Conservation (phyloP, 1,284 basidiomycete genomes). For the Pascua guehoae region DNA sequence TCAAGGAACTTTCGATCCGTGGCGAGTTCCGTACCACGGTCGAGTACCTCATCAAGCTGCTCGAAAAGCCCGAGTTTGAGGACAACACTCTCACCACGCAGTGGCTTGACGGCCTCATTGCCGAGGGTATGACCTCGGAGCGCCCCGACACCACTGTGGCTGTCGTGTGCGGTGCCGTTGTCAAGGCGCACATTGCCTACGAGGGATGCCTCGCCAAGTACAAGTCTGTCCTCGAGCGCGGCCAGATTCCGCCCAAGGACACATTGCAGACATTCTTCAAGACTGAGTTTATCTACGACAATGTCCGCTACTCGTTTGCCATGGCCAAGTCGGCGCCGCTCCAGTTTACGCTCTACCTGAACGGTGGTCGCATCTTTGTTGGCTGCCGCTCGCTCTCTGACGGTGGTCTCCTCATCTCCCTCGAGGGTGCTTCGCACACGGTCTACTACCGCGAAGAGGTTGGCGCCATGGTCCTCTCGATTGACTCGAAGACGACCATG, state of each 20-base stretch:
- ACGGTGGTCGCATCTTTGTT: conserved; percentile 86
- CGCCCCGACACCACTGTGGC: conserved; percentile 87
- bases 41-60: conserved; percentile 95
- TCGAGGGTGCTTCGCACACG: conserved; percentile 94
- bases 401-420: conserved; percentile 85
- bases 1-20: conserved; percentile 97
- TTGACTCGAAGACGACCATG: conserved; percentile 94
- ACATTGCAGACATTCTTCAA: conserved; percentile 95
- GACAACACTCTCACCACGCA: conserved; percentile 97
- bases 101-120: conserved; percentile 97
- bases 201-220: conserved; percentile 90
- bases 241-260: conserved; percentile 88
- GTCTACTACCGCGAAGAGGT: conserved; percentile 99
- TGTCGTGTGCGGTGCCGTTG: conserved; percentile 94
- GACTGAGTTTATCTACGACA: conserved; percentile 98
- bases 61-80: conserved; percentile 95
- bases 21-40: conserved; percentile 99
- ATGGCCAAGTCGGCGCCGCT: conserved; percentile 84
- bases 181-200: conserved; percentile 87
- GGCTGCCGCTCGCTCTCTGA: conserved; percentile 88
- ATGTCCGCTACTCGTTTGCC: conserved; percentile 91
- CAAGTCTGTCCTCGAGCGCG: conserved; percentile 93
- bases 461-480: conserved; percentile 85
- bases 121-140: conserved; percentile 89
- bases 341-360: conserved; percentile 91